phyloP scores from a whole-genome alignment of 495 filamentous ascomycete genomes.

The Aspergillus heteromorphus region DNA sequence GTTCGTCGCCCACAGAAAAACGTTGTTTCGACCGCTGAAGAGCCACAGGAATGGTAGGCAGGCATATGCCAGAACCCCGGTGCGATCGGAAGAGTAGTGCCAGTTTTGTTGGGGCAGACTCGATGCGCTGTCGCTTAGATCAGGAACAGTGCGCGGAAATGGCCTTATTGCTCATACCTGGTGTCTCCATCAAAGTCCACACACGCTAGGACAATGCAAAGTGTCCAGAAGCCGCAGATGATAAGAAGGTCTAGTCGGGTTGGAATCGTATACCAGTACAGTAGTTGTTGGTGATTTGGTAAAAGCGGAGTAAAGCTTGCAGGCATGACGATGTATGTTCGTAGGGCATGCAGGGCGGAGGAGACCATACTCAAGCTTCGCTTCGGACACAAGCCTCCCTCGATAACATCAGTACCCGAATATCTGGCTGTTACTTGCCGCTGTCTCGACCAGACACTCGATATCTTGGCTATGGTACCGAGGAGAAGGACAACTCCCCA shows the following conservation, averaged over 20 bases:
- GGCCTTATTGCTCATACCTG: not conserved
- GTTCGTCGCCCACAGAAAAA: constrained; percentile 35
- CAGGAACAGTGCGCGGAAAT: not conserved
- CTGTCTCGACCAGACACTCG: not conserved
- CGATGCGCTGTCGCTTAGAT: not conserved
- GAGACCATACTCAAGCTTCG: not conserved
- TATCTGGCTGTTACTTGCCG: not conserved
- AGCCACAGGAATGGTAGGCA: constrained; percentile 36
- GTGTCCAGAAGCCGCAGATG: constrained; percentile 18
- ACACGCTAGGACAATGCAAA: constrained; percentile 19
- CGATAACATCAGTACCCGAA: not conserved
- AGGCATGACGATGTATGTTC: constrained; percentile 15
- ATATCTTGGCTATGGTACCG: constrained; percentile 6
- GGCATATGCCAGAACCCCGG: constrained; percentile 30
- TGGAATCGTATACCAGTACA: constrained; percentile 9
- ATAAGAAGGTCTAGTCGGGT: constrained; percentile 21
- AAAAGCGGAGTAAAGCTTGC: constrained; percentile 14
- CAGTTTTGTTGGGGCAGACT: constrained; percentile 10
- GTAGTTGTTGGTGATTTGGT: constrained; percentile 15
- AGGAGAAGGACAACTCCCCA: constrained; percentile 10
- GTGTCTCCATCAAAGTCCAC: constrained; percentile 13
- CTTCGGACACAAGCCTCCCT: not conserved
- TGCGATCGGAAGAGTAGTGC: constrained; percentile 28
- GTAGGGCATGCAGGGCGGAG: not conserved
- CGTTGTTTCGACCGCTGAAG: constrained; percentile 38